A percentile compares a stretch with the other conserved stretches of the same genome.
Conservation (phyloP, 768 basidiomycete species). For the Serendipita sp. region DNA sequence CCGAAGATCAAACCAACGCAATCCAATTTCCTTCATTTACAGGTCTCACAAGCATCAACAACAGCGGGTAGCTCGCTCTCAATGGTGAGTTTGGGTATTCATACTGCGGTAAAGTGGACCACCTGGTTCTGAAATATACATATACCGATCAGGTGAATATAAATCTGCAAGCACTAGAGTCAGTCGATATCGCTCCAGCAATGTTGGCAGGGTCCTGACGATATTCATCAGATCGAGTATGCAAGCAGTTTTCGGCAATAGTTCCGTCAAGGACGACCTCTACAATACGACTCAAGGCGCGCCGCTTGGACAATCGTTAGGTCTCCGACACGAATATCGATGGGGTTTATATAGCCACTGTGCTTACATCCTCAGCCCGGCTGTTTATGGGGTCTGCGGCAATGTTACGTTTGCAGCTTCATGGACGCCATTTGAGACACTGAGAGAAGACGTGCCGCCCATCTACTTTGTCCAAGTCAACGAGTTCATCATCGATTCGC, state of each 20-base stretch:
- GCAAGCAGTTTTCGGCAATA: constrained; percentile 1
- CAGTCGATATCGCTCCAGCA: not conserved
- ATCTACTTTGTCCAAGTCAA: constrained; percentile 33
- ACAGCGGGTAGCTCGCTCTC: not conserved
- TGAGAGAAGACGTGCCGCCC: constrained; percentile 47
- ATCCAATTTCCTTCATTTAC: not conserved
- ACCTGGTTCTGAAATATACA: not conserved
- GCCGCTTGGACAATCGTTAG: constrained; percentile 38
- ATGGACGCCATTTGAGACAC: constrained; percentile 47
- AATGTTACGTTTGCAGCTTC: constrained; percentile 39
- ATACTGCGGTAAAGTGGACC: not conserved
- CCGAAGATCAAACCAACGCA: not conserved
- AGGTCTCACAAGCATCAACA: constrained; percentile 2
- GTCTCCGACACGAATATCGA: constrained; percentile 53
- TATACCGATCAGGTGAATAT: not conserved
- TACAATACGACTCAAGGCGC: constrained; percentile 33
- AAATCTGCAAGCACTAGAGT: not conserved
- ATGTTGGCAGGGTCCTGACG: not conserved
- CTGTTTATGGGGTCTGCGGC: constrained; percentile 43
- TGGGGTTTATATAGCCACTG: constrained; percentile 76
- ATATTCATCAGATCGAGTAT: not conserved
- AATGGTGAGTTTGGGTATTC: not conserved
- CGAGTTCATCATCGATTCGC: constrained; percentile 25
- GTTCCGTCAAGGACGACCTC: not conserved
- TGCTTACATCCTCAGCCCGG: constrained; percentile 36